phyloP scores from a whole-genome alignment of 2,329 filamentous ascomycete species.

The Sphaerulina vaccinii region DNA sequence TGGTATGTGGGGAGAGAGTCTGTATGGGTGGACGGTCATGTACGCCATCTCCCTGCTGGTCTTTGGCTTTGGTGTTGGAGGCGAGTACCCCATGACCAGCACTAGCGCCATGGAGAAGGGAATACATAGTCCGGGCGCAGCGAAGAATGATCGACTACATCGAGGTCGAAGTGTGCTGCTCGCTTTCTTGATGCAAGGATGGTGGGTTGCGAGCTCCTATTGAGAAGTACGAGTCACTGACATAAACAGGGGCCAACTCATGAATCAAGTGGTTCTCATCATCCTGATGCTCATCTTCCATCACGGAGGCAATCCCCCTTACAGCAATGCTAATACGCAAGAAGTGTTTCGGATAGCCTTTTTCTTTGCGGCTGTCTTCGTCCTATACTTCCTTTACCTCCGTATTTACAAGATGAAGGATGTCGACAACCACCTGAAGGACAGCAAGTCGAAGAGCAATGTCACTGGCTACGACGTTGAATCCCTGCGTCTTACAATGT shows the following conservation, averaged over 20 bases:
- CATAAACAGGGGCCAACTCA: slow-evolving; percentile 94
- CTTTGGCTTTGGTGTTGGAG: slow-evolving; percentile 72
- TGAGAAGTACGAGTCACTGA: no score
- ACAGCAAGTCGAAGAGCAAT: slow-evolving; percentile 81
- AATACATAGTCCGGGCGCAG: slow-evolving; percentile 77
- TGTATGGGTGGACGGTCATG: slow-evolving; percentile 96
- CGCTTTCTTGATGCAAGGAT: slow-evolving; percentile 97
- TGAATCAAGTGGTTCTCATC: slow-evolving; percentile 90
- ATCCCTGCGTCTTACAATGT: slow-evolving; percentile 75
- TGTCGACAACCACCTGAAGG: slow-evolving; percentile 75
- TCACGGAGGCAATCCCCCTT: slow-evolving; percentile 74
- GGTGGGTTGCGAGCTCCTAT: no score
- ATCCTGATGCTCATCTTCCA: slow-evolving; percentile 85
- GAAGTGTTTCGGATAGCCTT: slow-evolving; percentile 93
- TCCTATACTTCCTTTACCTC: slow-evolving; percentile 93
- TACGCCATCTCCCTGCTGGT: slow-evolving; percentile 95
- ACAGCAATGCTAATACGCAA: slow-evolving; percentile 72
- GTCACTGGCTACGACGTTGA: slow-evolving; percentile 92
- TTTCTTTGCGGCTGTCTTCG: slow-evolving; percentile 84
- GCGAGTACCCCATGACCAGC: slow-evolving; percentile 95
- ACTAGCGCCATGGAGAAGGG: slow-evolving; percentile 81
- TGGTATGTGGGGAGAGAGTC: slow-evolving; percentile 79
- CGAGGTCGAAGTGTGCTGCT: slow-evolving; percentile 93
- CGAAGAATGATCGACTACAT: slow-evolving; percentile 87
- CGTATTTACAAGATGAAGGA: slow-evolving; percentile 92